Base-by-base conservation (phyloP, 1,139 yeast species). In the Lodderomyces theae region DNA sequence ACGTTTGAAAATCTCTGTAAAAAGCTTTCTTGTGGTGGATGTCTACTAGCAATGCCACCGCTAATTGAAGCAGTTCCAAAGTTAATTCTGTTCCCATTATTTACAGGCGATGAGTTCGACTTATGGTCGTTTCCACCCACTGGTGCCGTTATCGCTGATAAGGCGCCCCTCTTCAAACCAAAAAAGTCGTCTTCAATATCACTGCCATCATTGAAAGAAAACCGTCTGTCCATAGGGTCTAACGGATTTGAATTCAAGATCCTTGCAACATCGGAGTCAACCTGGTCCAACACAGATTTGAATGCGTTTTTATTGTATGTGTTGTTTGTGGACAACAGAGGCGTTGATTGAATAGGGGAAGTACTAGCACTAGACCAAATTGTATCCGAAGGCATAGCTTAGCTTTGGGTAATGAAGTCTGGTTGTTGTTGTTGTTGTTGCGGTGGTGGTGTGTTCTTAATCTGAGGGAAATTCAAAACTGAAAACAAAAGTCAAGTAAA, bases 1-100 rank as follows among this genome's bases (percentile, higher is more conserved):
- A 86, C 82, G n/a, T 79, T 66, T 6, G 86, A 70, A 56, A 86
- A 85, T 58, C 84, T 81, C 48, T 80, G 84, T 43, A 81, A 62
- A 52, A 81, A 81, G 34, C 77, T 65, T 19, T 78, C 77, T 43
- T 64, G 74, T 4, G 71, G 72, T 6, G 71, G 72, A 44, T 72
- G 78, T 49, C 76, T 63, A 49, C 60, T 67, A 19, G 78, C 69
- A 34, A 77, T 67, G 5, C 80, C 82, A 4, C 83, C 86, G 42
- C 79, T 72, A 38, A 80, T 77, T 4, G 84, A 77, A 12, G 84
- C 84, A 5, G 86, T 69, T 2, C 82, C 82, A 51, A 79, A 75
- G 34, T 66, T 66, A 21, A 66, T 47, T 12, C 58, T 54, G 34
- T 48, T 53, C 18, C 40, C 33, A 26, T 35, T 34, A 32, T 35